Evolutionary conservation across 2,329 filamentous ascomycete species (phyloP).

Genomic region (Cladobotryum protrusum): DNA sequence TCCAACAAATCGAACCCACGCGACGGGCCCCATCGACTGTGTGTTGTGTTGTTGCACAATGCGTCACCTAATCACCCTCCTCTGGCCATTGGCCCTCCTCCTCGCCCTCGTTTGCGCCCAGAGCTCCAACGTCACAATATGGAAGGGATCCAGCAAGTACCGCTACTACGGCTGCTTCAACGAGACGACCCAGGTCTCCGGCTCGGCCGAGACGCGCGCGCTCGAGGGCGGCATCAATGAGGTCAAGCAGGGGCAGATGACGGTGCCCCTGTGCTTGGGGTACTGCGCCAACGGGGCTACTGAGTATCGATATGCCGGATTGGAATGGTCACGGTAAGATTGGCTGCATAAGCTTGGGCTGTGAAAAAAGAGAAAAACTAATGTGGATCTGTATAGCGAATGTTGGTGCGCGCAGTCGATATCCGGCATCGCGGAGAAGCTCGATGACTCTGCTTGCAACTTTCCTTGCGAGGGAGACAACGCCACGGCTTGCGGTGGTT

Average conservation of each 20-base stretch:
- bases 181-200: slow-evolving; percentile 43
- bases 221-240: slow-evolving; percentile 37
- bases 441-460: slow-evolving; percentile 43
- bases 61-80: not conserved
- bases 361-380: not conserved
- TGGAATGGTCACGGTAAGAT: slow-evolving; percentile 46
- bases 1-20: too few species aligned
- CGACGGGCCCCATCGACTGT: too few species aligned
- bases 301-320: slow-evolving; percentile 44
- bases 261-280: slow-evolving; percentile 43
- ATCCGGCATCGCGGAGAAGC: slow-evolving; percentile 38
- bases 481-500: slow-evolving; percentile 48
- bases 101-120: slow-evolving; percentile 14
- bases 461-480: slow-evolving; percentile 49
- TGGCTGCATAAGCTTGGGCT: too few species aligned
- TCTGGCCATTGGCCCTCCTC: slow-evolving; percentile 2
- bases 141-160: slow-evolving; percentile 34
- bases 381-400: slow-evolving; percentile 33
- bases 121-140: slow-evolving; percentile 23
- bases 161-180: slow-evolving; percentile 53
- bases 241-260: slow-evolving; percentile 41
- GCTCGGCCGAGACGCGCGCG: slow-evolving; percentile 39
- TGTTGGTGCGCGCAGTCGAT: slow-evolving; percentile 53
- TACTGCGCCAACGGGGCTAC: slow-evolving; percentile 40
- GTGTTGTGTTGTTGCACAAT: too few species aligned